A percentile compares a stretch with the other conserved stretches of the same genome.
These are phyloP conservation scores for Solanum rostratum DNA, from an alignment of 257 asterid genomes.

Conservation along the genomic window DNA sequence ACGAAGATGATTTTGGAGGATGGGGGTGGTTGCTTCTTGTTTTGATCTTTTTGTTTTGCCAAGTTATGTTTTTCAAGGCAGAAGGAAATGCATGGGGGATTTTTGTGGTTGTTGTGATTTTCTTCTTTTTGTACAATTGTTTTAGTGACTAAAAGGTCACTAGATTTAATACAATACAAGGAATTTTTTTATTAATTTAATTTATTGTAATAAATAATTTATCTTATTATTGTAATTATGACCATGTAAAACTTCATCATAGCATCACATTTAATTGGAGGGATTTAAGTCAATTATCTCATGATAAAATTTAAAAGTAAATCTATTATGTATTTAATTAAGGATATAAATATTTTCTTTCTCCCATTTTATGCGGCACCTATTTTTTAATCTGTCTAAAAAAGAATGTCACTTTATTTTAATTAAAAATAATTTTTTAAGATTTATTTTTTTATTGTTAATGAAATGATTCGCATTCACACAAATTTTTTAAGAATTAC, in stretches of 20 bases:
- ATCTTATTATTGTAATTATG: background rate
- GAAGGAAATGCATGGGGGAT: background rate
- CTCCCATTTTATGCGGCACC: too few species aligned
- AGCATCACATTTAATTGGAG: background rate
- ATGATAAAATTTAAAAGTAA: background rate
- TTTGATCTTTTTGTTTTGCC: background rate
- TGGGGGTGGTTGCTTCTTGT: background rate
- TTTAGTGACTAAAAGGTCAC: background rate
- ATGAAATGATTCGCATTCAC: too few species aligned
- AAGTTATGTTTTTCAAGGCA: background rate
- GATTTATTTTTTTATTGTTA: too few species aligned
- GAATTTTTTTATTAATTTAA: background rate
- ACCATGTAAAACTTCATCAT: background rate
- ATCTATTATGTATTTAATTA: background rate
- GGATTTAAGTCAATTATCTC: background rate
- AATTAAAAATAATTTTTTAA: too few species aligned
- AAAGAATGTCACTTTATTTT: too few species aligned
- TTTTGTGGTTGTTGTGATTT: background rate
- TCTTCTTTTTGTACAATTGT: background rate
- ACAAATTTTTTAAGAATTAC: too few species aligned
- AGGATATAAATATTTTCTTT: background rate
- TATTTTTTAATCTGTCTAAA: too few species aligned
- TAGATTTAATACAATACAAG: background rate
- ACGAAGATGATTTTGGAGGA: background rate
- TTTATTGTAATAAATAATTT: background rate